Base-by-base conservation (phyloP, 192 early-diverging fungal genomes). In the Coemansia sp. region DNA sequence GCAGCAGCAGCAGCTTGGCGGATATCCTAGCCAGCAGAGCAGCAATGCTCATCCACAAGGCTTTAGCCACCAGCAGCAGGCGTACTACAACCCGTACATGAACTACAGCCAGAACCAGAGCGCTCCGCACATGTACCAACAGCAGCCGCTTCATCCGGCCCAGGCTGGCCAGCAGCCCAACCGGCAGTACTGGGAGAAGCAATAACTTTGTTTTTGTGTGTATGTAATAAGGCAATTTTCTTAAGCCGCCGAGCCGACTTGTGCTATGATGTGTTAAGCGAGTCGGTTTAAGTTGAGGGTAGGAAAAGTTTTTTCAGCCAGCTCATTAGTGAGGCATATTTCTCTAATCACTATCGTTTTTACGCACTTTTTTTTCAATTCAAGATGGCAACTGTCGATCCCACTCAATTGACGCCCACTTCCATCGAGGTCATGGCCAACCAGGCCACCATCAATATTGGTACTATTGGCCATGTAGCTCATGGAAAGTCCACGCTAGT, bases 401-500 rank as follows among this genome's bases (percentile, higher is more conserved):
- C 59, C 26, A 46, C 68, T 14, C 70, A 58, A 53, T 53, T 77
- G 45, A 62, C 68, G 46, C 68, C 68, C 20, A 61, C 55, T 52
- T 77, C 73, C 20, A 91, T 90, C 23, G 94, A 98, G 81, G 96
- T 97, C 70, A 99, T 99, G 79, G 86, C 87, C 9, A 88, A 89
- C 54, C 96, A 99, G 81, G 96, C 96, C 41, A 99, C 96, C 47
- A 97, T 99, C 81, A 99, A 99, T 80, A 99, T 99, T 72, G 95
- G 96, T 63, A 99, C 96, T 39, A 99, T 99, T 76, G 96, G 96
- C 40, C 96, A 99, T 79, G 96, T 99, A 61, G 95, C 96, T 28
- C 96, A 99, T 84, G 96, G 96, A 77, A 99, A 99, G 83, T 97
- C 94, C 16, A 97, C 95, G 16, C 91, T 99, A 16, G 96, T 99